Conservation (phyloP, 2,329 filamentous ascomycete genomes). For the Aspergillus nomiae region DNA sequence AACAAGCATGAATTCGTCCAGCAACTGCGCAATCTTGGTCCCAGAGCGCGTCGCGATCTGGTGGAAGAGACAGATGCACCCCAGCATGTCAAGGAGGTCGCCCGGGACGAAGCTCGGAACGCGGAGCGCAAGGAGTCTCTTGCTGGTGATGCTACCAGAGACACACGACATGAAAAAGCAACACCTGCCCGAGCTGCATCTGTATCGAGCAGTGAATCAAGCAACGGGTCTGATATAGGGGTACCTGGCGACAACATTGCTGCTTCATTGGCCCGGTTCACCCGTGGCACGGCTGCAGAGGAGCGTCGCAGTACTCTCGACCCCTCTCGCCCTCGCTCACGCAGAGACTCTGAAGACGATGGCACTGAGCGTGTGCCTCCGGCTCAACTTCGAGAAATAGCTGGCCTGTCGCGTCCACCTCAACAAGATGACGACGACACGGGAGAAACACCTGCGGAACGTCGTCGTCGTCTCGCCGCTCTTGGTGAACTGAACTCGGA, state of each 20-base stretch:
- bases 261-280: slow-evolving; percentile 40
- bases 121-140: slow-evolving; percentile 28
- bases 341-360: slow-evolving; percentile 46
- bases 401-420: slow-evolving; percentile 29
- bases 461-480: slow-evolving; percentile 48
- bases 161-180: slow-evolving; percentile 13
- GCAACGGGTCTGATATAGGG: slow-evolving; percentile 25
- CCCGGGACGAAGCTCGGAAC: slow-evolving; percentile 33
- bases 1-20: slow-evolving; percentile 66
- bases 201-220: slow-evolving; percentile 28
- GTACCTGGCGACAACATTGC: slow-evolving; percentile 39
- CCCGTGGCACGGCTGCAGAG: slow-evolving; percentile 39
- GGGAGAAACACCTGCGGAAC: slow-evolving; percentile 49
- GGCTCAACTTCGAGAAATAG: slow-evolving; percentile 35
- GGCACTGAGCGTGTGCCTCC: slow-evolving; percentile 46
- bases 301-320: slow-evolving; percentile 40
- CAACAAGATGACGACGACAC: slow-evolving; percentile 38
- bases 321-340: slow-evolving; percentile 27
- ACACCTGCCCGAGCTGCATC: slow-evolving; percentile 17
- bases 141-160: slow-evolving; percentile 16
- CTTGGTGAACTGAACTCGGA: slow-evolving; percentile 39
- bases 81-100: slow-evolving; percentile 40
- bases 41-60: slow-evolving; percentile 56
- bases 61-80: slow-evolving; percentile 47
- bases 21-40: slow-evolving; percentile 62